A percentile compares a stretch with the other conserved stretches of the same genome.
phyloP scores from a whole-genome alignment of 176 grass and related monocot species.

The Olyra latifolia region DNA sequence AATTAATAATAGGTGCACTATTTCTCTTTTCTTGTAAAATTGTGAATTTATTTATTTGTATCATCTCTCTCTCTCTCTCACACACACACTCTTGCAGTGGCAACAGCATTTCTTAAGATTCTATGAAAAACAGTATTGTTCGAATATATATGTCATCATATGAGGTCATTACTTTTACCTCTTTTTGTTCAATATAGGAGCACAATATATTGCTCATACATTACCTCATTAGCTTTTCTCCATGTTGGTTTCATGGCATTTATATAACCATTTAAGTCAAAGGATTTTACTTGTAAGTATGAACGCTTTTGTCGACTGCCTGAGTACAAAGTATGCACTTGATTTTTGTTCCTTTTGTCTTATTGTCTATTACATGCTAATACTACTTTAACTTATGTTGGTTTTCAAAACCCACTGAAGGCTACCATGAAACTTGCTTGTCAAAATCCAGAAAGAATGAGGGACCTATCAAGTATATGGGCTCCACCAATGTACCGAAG shows the following conservation, averaged over 20 bases:
- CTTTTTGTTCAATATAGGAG: not conserved
- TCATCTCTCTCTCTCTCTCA: too few relatives aligned
- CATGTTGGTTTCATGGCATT: not conserved
- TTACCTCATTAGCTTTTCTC: constrained; percentile 2
- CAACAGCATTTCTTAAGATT: not conserved
- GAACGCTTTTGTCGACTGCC: not conserved
- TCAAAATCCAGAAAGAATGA: constrained; percentile 57
- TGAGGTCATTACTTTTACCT: not conserved
- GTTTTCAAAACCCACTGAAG: constrained; percentile 45
- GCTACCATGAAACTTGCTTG: constrained; percentile 53
- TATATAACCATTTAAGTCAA: not conserved
- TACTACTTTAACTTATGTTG: constrained; percentile 9
- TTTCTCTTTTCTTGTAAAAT: not conserved
- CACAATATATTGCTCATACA: not conserved
- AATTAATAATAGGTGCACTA: not conserved
- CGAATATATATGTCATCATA: not conserved
- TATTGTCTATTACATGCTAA: constrained; percentile 2
- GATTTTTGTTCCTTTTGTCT: not conserved
- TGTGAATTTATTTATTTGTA: not conserved
- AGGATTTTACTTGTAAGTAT: constrained; percentile 22
- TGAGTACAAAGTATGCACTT: not conserved
- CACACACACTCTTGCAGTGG: not conserved
- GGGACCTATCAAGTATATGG: constrained; percentile 65
- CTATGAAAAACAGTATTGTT: not conserved
- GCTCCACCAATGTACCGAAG: constrained; percentile 70